phyloP scores from a whole-genome alignment of 176 grass and related monocot species.

The Chrysopogon serrulatus region DNA sequence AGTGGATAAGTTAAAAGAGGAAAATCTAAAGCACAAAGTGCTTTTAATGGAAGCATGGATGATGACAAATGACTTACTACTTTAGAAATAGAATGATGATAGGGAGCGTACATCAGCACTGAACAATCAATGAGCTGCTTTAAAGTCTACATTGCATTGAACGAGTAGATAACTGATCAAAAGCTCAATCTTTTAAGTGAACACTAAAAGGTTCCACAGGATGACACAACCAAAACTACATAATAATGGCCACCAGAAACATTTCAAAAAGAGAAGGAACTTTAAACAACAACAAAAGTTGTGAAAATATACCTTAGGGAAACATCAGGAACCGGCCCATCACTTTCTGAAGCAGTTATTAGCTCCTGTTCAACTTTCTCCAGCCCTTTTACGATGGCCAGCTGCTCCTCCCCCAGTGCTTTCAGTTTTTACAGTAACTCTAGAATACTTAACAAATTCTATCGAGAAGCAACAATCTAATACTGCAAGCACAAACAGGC shows the following conservation, averaged over 20 bases:
- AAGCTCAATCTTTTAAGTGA: not conserved
- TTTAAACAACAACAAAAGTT: not conserved
- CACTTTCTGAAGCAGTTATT: slow-evolving; percentile 74
- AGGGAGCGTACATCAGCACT: slow-evolving; percentile 71
- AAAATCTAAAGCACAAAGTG: slow-evolving; percentile 12
- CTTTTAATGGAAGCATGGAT: slow-evolving; percentile 29
- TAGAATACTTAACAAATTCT: too few species aligned
- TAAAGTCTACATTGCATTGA: slow-evolving; percentile 65
- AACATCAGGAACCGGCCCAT: slow-evolving; percentile 77
- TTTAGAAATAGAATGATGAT: slow-evolving; percentile 62
- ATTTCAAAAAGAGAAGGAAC: not conserved
- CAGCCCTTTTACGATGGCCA: slow-evolving; percentile 75
- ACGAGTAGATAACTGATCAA: not conserved
- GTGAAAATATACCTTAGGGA: slow-evolving; percentile 52
- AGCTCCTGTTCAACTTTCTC: slow-evolving; percentile 83
- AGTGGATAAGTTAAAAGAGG: slow-evolving; percentile 24
- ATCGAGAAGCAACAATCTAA: slow-evolving; percentile 95
- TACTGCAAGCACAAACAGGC: slow-evolving; percentile 46
- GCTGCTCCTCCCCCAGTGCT: slow-evolving; percentile 76
- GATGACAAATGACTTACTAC: slow-evolving; percentile 62
- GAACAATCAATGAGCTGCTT: slow-evolving; percentile 71
- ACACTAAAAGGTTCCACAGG: not conserved
- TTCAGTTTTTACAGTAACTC: too few species aligned
- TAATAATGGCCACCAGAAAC: slow-evolving; percentile 1
- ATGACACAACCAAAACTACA: not conserved